These are phyloP conservation scores for Parachaetomium inaequale DNA, from an alignment of 495 filamentous ascomycete genomes.

Conservation along the genomic window DNA sequence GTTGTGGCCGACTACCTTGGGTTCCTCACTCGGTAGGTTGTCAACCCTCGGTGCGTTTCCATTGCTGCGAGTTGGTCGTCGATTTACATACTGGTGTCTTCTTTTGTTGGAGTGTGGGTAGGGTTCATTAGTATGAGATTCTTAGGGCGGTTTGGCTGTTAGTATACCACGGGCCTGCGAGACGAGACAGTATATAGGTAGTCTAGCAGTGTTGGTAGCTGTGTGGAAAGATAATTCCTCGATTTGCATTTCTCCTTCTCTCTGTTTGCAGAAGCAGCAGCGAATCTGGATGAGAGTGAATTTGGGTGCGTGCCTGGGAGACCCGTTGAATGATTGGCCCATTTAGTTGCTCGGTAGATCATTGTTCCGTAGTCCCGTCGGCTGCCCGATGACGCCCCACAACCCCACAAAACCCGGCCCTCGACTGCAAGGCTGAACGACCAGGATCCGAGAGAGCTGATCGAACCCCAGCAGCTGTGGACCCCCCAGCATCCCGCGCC, in stretches of 20 bases:
- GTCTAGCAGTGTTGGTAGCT: background rate
- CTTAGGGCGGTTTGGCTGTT: slow-evolving; percentile 2
- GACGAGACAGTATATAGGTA: slow-evolving; percentile 17
- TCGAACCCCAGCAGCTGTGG: background rate
- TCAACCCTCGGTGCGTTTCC: background rate
- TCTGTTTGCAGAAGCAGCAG: background rate
- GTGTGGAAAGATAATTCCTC: background rate
- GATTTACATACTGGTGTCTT: background rate
- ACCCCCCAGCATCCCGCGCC: background rate
- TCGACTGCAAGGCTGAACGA: slow-evolving; percentile 11
- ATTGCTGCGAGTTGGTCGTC: background rate
- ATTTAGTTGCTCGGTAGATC: background rate
- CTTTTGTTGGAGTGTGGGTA: background rate
- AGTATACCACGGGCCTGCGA: slow-evolving; percentile 14
- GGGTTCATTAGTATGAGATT: background rate
- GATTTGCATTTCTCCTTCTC: background rate
- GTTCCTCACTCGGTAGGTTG: slow-evolving; percentile 62
- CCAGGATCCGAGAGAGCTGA: background rate
- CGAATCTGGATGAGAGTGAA: background rate
- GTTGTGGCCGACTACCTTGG: slow-evolving; percentile 90
- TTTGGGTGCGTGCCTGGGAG: too few relatives aligned
- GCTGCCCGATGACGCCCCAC: background rate
- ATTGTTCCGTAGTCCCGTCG: background rate
- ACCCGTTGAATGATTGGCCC: background rate
- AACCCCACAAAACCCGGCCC: background rate